Conservation (phyloP, 2,329 filamentous ascomycete genomes). For the Fusarium sp. region DNA sequence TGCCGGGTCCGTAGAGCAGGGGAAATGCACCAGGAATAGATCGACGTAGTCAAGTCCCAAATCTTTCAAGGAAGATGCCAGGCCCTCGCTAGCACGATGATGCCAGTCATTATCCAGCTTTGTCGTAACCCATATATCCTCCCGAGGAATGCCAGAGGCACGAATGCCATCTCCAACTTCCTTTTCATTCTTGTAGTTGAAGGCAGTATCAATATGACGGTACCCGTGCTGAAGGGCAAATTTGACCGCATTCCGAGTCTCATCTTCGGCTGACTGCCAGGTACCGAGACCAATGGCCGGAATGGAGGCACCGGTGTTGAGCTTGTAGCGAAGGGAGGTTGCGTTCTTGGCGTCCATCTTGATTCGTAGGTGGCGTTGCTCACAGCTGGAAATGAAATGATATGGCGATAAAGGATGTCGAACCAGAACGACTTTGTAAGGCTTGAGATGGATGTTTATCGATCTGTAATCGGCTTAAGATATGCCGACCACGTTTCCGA, state of each 20-base stretch:
- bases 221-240: slow-evolving; percentile 64
- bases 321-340: slow-evolving; percentile 6
- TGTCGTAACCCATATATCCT: slow-evolving; percentile 68
- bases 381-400: background rate
- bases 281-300: slow-evolving; percentile 24
- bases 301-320: slow-evolving; percentile 20
- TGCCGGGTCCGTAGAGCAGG: slow-evolving; percentile 22
- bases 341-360: slow-evolving; percentile 11
- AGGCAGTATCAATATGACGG: slow-evolving; percentile 66
- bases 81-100: slow-evolving; percentile 66
- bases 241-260: slow-evolving; percentile 59
- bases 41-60: slow-evolving; percentile 63
- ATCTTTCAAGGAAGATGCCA: slow-evolving; percentile 59
- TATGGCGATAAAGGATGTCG: background rate
- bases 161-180: slow-evolving; percentile 62
- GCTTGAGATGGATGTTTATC: background rate
- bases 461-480: background rate
- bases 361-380: background rate
- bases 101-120: slow-evolving; percentile 72
- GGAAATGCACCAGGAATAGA: slow-evolving; percentile 55
- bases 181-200: slow-evolving; percentile 69
- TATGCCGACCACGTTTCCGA: background rate
- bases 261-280: slow-evolving; percentile 59
- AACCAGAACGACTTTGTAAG: background rate
- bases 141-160: slow-evolving; percentile 54